Base-by-base conservation (phyloP, 2,329 filamentous ascomycete genomes). In the Harringtonia aguacate region DNA sequence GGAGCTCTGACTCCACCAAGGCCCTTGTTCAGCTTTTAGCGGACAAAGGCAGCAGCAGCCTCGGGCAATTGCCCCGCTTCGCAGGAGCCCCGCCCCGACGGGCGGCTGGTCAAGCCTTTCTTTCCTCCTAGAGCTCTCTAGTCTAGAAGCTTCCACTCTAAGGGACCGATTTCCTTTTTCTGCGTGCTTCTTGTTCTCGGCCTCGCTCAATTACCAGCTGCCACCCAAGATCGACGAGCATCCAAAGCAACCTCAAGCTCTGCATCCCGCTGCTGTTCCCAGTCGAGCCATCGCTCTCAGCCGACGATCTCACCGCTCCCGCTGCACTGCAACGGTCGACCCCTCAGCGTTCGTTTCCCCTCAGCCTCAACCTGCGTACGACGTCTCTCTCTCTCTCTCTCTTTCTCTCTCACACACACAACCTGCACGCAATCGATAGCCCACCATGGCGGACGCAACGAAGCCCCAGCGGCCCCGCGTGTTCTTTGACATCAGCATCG, bases 401-500 rank as follows among this genome's bases (percentile, higher is more conserved):
- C n/a, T 28, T 20, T 9, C 12, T 13, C 29, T 29, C 20, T 10
- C 10, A n/a, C 33, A 12, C 17, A 8, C 24, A 40, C 27, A 10
- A 27, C n/a, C n/a, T 27, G 8, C 17, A 15, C 18, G 34, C 33
- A 30, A 20, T 14, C n/a, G n/a, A n/a, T n/a, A n/a, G 8, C 4
- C 17, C 35, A 55, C 50, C 46, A 72, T 70, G 68, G 41, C 59
- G 61, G 45, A 47, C 51, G 39, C 60, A 64, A 64, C 46, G 58
- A 67, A 67, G 56, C 52, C 60, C 70, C 71, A 72, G 61, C 83
- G 85, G 58, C 78, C 79, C 60, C 81, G 85, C 55, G 89, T 95
- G 68, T 98, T 83, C 72, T 95, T 98, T 64, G 89, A 97, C 69
- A 81, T 98, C 61, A 72, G 80, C 49, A 83, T 97, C 59, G 88